Base-by-base conservation (phyloP, 2,329 filamentous ascomycete species). In the Fusarium virguliforme region DNA sequence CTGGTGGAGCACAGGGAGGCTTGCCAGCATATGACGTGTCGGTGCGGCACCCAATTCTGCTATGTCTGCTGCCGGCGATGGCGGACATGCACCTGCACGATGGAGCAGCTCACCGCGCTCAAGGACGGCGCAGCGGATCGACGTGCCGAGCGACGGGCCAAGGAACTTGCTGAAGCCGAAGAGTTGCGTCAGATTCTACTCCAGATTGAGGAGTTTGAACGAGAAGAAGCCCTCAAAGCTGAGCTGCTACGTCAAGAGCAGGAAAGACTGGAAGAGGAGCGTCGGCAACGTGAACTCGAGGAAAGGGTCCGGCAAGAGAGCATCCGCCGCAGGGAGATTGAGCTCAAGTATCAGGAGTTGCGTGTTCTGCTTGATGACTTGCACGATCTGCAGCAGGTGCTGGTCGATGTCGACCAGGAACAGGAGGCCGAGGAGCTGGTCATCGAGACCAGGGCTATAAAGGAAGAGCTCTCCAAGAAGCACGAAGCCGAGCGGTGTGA, bases 1-100 rank as follows among this genome's bases (percentile, higher is more conserved):
- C 84, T 94, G 75, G 92, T 97, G 30, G 94, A 97, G 81, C 88
- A 95, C 65, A 88, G 88, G 67, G 89, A 91, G 73, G 93, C 92
- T 4, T 97, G 94, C 80, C 92, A 94, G 79, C 94, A 96, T 79
- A 97, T 97, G 90, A 95, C 90, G 5, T 97, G 94, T 74, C 89
- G 91, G 38, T 97, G 94, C 78, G 91, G 89, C 38, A 91, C 91
- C 8, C 85, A 96, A 75, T 97, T 97, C 80, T 97, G 94, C 83
- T 96, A 95, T 82, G 88, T 95, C 3, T 97, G 94, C 79, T 90
- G 89, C 6, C 79, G 82, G 26, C 86, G 84, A 61, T 97, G 94
- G 94, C 88, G 90, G 72, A 92, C 90, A 0, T 96, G 93, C 77
- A 81, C 80, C 2, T 96, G 94, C 78, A 85, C 82, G 2, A 83